phyloP scores from a whole-genome alignment of 495 filamentous ascomycete genomes.

The Neurospora sp. region DNA sequence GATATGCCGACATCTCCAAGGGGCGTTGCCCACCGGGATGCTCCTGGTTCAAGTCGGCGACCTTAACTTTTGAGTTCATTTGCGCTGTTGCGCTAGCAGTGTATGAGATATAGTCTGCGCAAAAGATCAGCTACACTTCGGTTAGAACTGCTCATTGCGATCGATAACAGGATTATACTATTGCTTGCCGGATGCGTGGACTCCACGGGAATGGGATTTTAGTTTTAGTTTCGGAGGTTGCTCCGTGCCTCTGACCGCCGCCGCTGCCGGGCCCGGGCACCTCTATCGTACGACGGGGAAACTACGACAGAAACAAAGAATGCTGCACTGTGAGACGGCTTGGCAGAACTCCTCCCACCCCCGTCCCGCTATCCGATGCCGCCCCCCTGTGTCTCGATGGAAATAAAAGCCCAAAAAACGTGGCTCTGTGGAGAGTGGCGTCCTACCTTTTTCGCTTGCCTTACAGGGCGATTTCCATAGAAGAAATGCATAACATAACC shows the following conservation, averaged over 20 bases:
- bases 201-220: neutral
- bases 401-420: neutral
- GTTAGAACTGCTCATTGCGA: neutral
- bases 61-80: neutral
- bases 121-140: neutral
- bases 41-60: neutral
- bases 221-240: neutral
- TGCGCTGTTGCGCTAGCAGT: neutral
- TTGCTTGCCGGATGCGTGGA: neutral
- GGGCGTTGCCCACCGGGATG: neutral
- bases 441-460: neutral
- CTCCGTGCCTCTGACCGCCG: neutral
- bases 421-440: neutral
- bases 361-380: neutral
- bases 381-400: neutral
- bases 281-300: neutral
- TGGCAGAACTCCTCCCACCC: neutral
- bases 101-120: neutral
- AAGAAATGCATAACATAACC: neutral
- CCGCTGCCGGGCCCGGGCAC: neutral
- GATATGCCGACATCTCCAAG: neutral
- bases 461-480: neutral
- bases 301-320: neutral
- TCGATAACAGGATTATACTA: neutral
- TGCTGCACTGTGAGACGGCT: neutral